These are phyloP conservation scores for Oidiodendron maius DNA, from an alignment of 495 filamentous ascomycete species.

Conservation along the genomic window DNA sequence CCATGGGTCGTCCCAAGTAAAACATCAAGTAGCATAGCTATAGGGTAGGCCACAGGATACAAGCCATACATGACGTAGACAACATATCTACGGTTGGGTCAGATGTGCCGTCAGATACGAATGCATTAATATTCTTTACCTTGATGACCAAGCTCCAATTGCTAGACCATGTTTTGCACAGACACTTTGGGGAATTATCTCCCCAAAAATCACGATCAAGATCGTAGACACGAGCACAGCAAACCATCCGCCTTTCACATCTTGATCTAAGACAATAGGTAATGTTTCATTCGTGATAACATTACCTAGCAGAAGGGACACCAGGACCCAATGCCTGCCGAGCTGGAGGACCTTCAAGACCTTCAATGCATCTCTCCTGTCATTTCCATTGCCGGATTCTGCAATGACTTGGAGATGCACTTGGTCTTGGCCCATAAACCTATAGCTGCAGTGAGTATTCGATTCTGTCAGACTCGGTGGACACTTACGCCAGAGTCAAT, in stretches of 20 bases:
- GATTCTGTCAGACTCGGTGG: background rate
- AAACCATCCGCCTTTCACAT: slow-evolving; percentile 9
- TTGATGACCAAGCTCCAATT: slow-evolving; percentile 7
- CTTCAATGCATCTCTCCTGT: slow-evolving; percentile 6
- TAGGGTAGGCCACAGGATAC: slow-evolving; percentile 8
- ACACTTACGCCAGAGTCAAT: slow-evolving; percentile 9
- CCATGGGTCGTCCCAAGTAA: slow-evolving; percentile 7
- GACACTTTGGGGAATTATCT: slow-evolving; percentile 12
- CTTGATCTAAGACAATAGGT: slow-evolving; percentile 5
- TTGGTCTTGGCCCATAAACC: slow-evolving; percentile 9
- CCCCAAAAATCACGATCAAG: slow-evolving; percentile 13
- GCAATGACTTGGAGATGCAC: slow-evolving; percentile 8
- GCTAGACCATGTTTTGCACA: slow-evolving; percentile 10
- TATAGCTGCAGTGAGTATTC: background rate
- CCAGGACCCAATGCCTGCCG: slow-evolving; percentile 11
- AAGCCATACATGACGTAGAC: slow-evolving; percentile 8
- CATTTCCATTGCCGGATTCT: background rate
- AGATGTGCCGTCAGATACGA: background rate
- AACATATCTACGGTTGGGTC: slow-evolving; percentile 2
- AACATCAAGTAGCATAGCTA: slow-evolving; percentile 7
- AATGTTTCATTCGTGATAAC: slow-evolving; percentile 12
- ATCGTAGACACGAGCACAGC: slow-evolving; percentile 3
- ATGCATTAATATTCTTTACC: background rate
- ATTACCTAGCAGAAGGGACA: slow-evolving; percentile 9
- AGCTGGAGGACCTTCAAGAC: slow-evolving; percentile 4